Percentiles rank a stretch among this genome's conserved stretches.
Evolutionary conservation across 2,329 filamentous ascomycete genomes (phyloP).

Genomic region (Gaeumannomyces sp.): DNA sequence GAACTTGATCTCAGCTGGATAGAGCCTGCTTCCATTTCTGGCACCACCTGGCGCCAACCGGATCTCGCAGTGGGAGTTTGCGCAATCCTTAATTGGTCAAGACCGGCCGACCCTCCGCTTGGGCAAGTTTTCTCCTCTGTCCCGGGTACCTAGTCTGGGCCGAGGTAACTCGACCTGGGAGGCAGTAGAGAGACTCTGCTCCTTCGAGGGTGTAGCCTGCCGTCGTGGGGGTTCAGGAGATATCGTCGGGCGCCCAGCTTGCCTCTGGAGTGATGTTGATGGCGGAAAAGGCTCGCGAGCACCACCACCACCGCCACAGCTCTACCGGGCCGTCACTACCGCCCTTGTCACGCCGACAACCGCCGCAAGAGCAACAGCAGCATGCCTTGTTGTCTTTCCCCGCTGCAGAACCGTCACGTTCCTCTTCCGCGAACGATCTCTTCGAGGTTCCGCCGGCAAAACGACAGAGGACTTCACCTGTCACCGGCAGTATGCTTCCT

Average conservation of each 20-base stretch:
- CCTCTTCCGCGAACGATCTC: constrained; percentile 21
- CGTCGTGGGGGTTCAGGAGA: constrained; percentile 30
- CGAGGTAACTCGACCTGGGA: too few relatives aligned
- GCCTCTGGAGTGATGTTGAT: constrained; percentile 30
- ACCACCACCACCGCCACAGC: constrained; percentile 22
- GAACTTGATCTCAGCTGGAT: not conserved
- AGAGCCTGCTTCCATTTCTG: not conserved
- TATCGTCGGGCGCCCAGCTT: constrained; percentile 26
- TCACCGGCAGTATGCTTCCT: constrained; percentile 9
- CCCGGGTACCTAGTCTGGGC: not conserved
- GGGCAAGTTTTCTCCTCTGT: not conserved
- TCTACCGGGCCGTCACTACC: not conserved
- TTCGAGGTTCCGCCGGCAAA: constrained; percentile 22
- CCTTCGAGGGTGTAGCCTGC: constrained; percentile 11
- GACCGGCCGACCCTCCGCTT: not conserved
- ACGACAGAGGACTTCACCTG: constrained; percentile 20
- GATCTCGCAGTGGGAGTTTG: not conserved
- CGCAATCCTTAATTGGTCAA: not conserved
- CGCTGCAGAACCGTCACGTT: constrained; percentile 23
- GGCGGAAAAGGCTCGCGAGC: constrained; percentile 26
- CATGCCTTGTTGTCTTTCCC: not conserved
- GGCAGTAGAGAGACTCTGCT: not conserved
- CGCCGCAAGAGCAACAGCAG: not conserved
- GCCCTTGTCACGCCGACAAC: constrained; percentile 6
- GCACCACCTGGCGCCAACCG: not conserved